Evolutionary conservation across 2,329 filamentous ascomycete species (phyloP).

Genomic region (Trichoderma pleuroti): DNA sequence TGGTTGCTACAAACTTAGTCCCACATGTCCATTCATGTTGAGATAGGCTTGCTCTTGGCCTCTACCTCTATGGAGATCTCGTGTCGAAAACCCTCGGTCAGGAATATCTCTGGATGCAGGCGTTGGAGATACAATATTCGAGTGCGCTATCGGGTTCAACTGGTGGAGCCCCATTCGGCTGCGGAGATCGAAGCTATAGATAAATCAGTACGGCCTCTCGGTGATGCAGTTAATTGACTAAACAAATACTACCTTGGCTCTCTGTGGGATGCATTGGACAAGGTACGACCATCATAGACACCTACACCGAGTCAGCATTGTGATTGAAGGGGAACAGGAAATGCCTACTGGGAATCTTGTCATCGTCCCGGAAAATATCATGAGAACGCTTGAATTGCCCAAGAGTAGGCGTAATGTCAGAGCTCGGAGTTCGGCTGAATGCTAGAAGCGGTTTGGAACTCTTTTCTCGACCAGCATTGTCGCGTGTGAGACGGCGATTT

Average conservation of each 20-base stretch:
- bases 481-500: slow-evolving; percentile 26
- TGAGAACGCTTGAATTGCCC: slow-evolving; percentile 25
- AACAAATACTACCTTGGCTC: slow-evolving; percentile 27
- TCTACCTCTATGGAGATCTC: slow-evolving; percentile 26
- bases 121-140: slow-evolving; percentile 38
- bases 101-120: slow-evolving; percentile 30
- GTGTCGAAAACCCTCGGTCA: slow-evolving; percentile 25
- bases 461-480: slow-evolving; percentile 23
- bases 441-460: slow-evolving; percentile 21
- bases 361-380: slow-evolving; percentile 34
- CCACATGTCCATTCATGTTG: slow-evolving; percentile 16
- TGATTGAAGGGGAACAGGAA: background rate
- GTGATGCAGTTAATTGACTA: too few species aligned
- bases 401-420: slow-evolving; percentile 21
- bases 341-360: slow-evolving; percentile 27
- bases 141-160: slow-evolving; percentile 37
- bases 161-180: slow-evolving; percentile 35
- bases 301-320: slow-evolving; percentile 26
- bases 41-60: slow-evolving; percentile 20
- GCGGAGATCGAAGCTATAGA: slow-evolving; percentile 32
- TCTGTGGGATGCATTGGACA: slow-evolving; percentile 23
- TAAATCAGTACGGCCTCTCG: background rate
- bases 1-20: slow-evolving; percentile 20
- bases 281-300: slow-evolving; percentile 25
- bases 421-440: slow-evolving; percentile 19